Evolutionary conservation across 345 rosid genomes (phyloP), one percentile per base, ranked within the genome.

Genomic region (Linum usitatissimum): DNA sequence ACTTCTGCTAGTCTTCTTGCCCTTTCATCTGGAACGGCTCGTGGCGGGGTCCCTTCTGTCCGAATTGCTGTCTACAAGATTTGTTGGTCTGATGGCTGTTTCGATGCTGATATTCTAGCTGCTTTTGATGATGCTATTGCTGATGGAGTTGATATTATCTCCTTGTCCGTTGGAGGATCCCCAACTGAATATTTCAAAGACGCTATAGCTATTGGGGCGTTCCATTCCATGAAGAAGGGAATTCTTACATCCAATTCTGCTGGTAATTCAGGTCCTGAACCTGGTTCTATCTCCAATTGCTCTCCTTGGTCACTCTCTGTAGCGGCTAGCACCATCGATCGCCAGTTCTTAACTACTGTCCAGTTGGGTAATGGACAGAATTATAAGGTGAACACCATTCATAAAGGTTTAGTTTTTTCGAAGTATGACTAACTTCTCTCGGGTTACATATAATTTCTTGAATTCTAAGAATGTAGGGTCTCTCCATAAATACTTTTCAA

Each of bases 321-420:
- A 36, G 83, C 78, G 15, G 83, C 76, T 5, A 70, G 71, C 63
- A 65, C 66, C 62, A 64, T 68, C 3, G 74, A 76, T 36, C 49
- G 79, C 9, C 70, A 60, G 45, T 65, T 73, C 38, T 34, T 66
- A 9, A 58, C 63, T 17, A 30, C 14, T 54, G 57, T 76, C 13
- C 60, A 38, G 34, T 68, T 75, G n/a, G 71, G 70, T 0, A 69
- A 73, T 23, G 72, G 74, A 67, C 66, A 12, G 13, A 18, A 19
- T 42, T 49, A 53, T 36, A 19, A 70, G 69, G 69, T 55, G 49
- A 23, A 23, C 28, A 23, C 28, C 28, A 23, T 23, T 23, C 28
- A 23, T 23, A 23, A 23, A 64, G 64, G 49, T 40, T 40, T 40
- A 40, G 13, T 40, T 5, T 40, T 40, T 12, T 40, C 13, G 8